Conservation (phyloP, 2,329 filamentous ascomycete genomes). For the Fusarium coffeatum region DNA sequence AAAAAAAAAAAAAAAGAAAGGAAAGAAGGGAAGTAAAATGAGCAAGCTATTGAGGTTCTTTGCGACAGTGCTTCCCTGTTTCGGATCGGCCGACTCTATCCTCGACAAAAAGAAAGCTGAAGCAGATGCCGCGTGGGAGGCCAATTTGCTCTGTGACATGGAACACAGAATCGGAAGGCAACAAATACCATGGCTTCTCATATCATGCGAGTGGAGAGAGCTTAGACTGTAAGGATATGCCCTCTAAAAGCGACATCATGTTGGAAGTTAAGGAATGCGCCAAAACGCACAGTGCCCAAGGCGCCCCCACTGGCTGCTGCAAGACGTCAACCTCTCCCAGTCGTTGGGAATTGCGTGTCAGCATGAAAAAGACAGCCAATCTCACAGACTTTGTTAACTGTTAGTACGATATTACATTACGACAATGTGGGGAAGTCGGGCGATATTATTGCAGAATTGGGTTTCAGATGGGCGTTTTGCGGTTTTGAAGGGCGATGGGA, state of each 20-base stretch:
- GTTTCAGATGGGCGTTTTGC: not conserved
- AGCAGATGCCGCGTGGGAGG: not conserved
- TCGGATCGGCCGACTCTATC: too few relatives aligned
- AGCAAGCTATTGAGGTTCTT: too few relatives aligned
- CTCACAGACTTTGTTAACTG: not conserved
- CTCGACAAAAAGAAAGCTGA: not conserved
- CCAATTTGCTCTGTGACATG: not conserved
- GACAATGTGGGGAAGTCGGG: not conserved
- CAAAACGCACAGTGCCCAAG: not conserved
- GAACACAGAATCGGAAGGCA: not conserved
- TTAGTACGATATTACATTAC: rapidly evolving
- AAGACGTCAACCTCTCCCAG: not conserved
- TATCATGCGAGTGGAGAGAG: not conserved
- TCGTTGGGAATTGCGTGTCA: not conserved
- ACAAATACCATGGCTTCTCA: not conserved
- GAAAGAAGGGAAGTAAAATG: too few relatives aligned
- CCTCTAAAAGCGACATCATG: not conserved
- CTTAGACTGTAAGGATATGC: not conserved
- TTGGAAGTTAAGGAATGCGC: not conserved
- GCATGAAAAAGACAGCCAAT: not conserved
- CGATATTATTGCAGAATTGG: not conserved
- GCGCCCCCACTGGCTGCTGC: not conserved
- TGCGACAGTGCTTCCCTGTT: too few relatives aligned
- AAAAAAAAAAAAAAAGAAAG: too few relatives aligned
- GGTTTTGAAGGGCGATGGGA: rapidly evolving